These are phyloP conservation scores for Vitrella brassicaformis DNA, from an alignment of 73 alveolate genomes.

Conservation along the genomic window DNA sequence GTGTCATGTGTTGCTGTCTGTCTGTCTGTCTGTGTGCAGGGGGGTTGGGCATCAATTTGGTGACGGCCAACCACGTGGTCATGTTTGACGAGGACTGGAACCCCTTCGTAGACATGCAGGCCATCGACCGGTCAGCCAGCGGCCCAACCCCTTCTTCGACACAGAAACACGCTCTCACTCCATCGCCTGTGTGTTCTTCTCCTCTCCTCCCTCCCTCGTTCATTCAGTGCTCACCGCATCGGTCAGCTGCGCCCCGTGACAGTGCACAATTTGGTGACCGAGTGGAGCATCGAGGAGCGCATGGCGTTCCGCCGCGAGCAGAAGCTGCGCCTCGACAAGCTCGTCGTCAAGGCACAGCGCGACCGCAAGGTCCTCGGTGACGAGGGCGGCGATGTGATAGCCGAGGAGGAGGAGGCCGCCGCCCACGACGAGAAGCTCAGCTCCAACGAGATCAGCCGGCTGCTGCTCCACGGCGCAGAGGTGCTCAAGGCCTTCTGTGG, in stretches of 20 bases:
- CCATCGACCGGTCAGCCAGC: conserved; percentile 75
- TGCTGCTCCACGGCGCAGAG: not conserved
- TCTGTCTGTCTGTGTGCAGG: conserved; percentile 33
- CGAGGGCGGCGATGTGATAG: not conserved
- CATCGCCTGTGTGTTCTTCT: not conserved
- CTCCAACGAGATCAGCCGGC: not conserved
- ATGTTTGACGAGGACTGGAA: conserved; percentile 95
- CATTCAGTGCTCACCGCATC: not conserved
- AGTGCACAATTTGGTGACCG: not conserved
- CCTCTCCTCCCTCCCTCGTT: not conserved
- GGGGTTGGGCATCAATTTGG: conserved; percentile 87
- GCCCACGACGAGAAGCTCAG: not conserved
- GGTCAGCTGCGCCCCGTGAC: not conserved
- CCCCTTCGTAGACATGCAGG: conserved; percentile 96
- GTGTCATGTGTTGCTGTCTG: not conserved
- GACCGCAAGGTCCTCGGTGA: not conserved
- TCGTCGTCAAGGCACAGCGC: not conserved
- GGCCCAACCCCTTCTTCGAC: no score
- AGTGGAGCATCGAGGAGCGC: conserved; percentile 31
- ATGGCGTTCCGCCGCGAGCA: conserved; percentile 5
- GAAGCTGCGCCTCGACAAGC: conserved; percentile 21
- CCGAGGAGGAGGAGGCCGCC: not conserved
- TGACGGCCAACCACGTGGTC: conserved; percentile 95
- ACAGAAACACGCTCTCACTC: no score
- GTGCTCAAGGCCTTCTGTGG: not conserved